Percentiles rank a stretch among this genome's conserved stretches.
phyloP scores from a whole-genome alignment of 805 yeast genomes.

The Lachancea thermotolerans region DNA sequence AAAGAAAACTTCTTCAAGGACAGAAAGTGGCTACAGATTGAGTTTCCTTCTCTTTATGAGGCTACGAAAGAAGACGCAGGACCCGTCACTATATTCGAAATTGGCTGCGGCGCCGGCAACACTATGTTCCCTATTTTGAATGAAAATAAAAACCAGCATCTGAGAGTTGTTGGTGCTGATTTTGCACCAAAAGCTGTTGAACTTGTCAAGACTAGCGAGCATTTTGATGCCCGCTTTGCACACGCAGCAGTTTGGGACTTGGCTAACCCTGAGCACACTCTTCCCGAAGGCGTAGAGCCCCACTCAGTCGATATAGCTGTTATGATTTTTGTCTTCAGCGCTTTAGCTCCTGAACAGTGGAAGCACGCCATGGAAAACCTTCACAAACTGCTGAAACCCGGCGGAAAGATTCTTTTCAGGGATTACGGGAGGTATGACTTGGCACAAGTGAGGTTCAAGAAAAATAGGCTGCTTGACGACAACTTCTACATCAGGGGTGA shows the following conservation, averaged over 20 bases:
- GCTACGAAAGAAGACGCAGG: conserved; percentile 69
- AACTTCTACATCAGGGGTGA: conserved; percentile 96
- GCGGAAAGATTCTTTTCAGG: conserved; percentile 81
- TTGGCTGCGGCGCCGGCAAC: conserved; percentile 98
- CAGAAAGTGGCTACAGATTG: conserved; percentile 91
- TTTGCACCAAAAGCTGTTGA: conserved; percentile 87
- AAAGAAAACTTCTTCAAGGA: conserved; percentile 93
- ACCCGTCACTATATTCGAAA: conserved; percentile 71
- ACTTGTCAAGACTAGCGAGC: conserved; percentile 59
- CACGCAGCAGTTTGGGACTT: conserved; percentile 94
- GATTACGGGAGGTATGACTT: conserved; percentile 95
- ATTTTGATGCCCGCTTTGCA: conserved; percentile 54
- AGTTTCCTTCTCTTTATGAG: conserved; percentile 79
- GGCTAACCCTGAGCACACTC: conserved; percentile 58
- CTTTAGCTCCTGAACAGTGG: conserved; percentile 92
- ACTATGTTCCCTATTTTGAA: conserved; percentile 85
- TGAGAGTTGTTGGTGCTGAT: conserved; percentile 79
- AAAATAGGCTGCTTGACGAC: conserved; percentile 77
- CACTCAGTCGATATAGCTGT: conserved; percentile 84
- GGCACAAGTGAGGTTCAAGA: conserved; percentile 91
- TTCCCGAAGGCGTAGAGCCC: conserved; percentile 83
- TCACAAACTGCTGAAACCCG: conserved; percentile 74
- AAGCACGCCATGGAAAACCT: conserved; percentile 66
- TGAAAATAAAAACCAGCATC: conserved; percentile 73
- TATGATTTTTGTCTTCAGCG: conserved; percentile 93